A percentile compares a stretch with the other conserved stretches of the same genome.
These are phyloP conservation scores for Alternaria alternata DNA, from an alignment of 2,329 filamentous ascomycete species.

Conservation along the genomic window DNA sequence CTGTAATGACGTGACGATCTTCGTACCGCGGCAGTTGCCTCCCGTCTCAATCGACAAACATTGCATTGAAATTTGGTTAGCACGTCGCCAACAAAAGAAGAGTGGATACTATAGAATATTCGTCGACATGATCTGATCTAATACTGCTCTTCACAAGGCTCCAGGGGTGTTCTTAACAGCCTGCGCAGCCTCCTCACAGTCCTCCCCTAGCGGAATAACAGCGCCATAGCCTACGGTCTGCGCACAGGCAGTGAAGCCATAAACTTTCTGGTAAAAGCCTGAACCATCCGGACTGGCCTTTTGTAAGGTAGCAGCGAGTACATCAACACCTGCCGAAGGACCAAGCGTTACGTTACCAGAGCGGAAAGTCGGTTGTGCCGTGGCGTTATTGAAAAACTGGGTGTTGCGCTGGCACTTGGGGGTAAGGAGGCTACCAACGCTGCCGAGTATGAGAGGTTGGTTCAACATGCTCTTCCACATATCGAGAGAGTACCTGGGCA, in stretches of 20 bases:
- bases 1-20: background rate
- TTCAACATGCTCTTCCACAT: slow-evolving; percentile 17
- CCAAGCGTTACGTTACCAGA: slow-evolving; percentile 19
- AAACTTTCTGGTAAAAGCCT: slow-evolving; percentile 8
- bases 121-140: background rate
- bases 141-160: slow-evolving; percentile 4
- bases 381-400: slow-evolving; percentile 17
- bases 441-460: slow-evolving; percentile 13
- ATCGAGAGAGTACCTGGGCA: slow-evolving; percentile 7
- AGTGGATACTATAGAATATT: background rate
- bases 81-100: background rate
- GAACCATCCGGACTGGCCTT: slow-evolving; percentile 11
- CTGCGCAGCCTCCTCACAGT: slow-evolving; percentile 19
- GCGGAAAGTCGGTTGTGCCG: slow-evolving; percentile 12
- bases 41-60: background rate
- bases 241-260: slow-evolving; percentile 20
- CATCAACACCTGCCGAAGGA: slow-evolving; percentile 10
- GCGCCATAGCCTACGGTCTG: slow-evolving; percentile 20
- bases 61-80: background rate
- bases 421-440: background rate
- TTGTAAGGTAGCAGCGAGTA: slow-evolving; percentile 6
- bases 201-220: slow-evolving; percentile 15
- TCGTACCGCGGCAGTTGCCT: background rate
- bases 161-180: slow-evolving; percentile 9
- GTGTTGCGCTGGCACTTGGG: slow-evolving; percentile 19